phyloP scores from a whole-genome alignment of 805 yeast species.

The Pichia kluyveri region DNA sequence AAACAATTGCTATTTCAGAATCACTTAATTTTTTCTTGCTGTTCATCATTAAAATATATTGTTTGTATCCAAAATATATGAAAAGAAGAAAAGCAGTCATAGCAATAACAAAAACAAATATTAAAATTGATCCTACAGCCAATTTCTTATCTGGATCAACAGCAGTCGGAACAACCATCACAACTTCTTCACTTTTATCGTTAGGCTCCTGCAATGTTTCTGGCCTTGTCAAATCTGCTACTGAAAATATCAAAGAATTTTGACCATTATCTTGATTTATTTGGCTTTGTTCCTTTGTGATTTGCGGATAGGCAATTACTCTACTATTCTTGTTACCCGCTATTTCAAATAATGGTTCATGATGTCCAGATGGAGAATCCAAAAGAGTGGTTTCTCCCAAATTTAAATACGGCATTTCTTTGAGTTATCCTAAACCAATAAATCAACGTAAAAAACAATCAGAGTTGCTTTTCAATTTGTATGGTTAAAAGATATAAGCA shows the following conservation, averaged over 20 bases:
- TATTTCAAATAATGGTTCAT: too few relatives aligned
- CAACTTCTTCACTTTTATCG: background rate
- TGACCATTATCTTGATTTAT: background rate
- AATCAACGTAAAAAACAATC: too few relatives aligned
- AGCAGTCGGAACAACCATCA: conserved; percentile 2
- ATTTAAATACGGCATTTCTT: too few relatives aligned
- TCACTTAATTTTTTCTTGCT: background rate
- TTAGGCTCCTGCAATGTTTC: background rate
- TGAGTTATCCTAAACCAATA: too few relatives aligned
- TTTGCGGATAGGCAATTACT: too few relatives aligned
- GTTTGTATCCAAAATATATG: background rate
- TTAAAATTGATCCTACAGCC: background rate
- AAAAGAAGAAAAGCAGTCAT: background rate
- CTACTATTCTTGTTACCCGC: too few relatives aligned
- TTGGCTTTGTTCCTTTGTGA: too few relatives aligned
- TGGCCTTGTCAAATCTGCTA: background rate
- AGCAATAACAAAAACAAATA: background rate
- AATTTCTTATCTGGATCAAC: background rate
- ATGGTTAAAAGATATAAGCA: too few relatives aligned
- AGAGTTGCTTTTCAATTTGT: too few relatives aligned
- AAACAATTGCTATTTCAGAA: background rate
- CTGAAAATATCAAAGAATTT: background rate
- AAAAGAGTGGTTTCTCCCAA: too few relatives aligned
- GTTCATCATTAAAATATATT: background rate
- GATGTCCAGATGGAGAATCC: too few relatives aligned